phyloP scores from a whole-genome alignment of 768 basidiomycete species.

The Gloeopeniophorella convolvens region DNA sequence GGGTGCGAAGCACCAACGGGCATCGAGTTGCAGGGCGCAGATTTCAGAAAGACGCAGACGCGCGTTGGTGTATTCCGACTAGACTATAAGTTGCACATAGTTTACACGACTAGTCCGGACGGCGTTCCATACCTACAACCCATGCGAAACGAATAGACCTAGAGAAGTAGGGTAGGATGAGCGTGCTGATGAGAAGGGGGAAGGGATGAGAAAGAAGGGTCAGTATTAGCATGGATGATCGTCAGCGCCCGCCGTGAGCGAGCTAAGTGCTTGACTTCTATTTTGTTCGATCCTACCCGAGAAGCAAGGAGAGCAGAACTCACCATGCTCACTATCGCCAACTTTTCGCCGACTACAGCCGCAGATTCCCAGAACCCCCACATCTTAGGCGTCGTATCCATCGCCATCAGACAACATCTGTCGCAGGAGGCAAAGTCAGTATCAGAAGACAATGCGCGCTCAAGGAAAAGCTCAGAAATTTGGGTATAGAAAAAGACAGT shows the following conservation, averaged over 20 bases:
- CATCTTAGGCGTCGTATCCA: too few species aligned
- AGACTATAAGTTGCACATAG: too few species aligned
- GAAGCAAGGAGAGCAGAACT: conserved; percentile 26
- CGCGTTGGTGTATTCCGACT: too few species aligned
- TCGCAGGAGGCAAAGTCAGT: background rate
- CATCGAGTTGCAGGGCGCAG: too few species aligned
- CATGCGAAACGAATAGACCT: background rate
- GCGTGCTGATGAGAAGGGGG: background rate
- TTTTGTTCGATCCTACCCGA: conserved; percentile 55
- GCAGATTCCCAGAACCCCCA: background rate
- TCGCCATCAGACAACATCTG: background rate
- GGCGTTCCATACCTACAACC: background rate
- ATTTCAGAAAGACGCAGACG: too few species aligned
- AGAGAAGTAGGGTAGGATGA: conserved; percentile 3
- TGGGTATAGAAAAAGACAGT: conserved; percentile 68
- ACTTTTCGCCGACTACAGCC: background rate
- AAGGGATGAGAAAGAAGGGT: conserved; percentile 27
- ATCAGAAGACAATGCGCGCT: background rate
- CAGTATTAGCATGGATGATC: conserved; percentile 87
- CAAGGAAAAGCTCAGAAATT: conserved; percentile 66
- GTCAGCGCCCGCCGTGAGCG: conserved; percentile 65
- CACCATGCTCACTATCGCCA: conserved; percentile 24
- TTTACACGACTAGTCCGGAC: too few species aligned
- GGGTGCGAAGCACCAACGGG: too few species aligned
- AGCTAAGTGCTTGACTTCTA: conserved; percentile 89